Conservation (phyloP, 164 flowering plant species). For the Annona squamosa region DNA sequence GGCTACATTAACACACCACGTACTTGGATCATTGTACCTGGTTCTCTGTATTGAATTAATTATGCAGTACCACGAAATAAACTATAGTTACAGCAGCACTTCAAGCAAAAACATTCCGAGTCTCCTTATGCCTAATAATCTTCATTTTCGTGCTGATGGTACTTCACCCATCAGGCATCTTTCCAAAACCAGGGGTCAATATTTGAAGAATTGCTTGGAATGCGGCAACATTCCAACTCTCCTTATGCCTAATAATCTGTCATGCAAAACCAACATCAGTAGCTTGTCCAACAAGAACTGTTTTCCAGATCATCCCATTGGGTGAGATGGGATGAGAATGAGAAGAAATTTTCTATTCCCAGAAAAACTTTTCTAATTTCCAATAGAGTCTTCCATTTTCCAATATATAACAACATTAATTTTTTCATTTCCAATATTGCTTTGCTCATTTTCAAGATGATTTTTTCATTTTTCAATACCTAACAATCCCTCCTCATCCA, state of each 20-base stretch:
- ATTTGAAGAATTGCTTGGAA: slow-evolving; percentile 81
- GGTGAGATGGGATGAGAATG: not conserved
- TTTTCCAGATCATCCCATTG: not conserved
- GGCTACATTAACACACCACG: too few species aligned
- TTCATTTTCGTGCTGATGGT: not conserved
- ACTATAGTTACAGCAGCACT: too few species aligned
- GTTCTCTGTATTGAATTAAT: too few species aligned
- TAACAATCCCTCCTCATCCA: too few species aligned
- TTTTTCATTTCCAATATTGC: too few species aligned
- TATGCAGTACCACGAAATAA: too few species aligned
- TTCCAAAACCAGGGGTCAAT: slow-evolving; percentile 47
- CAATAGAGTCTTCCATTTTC: too few species aligned
- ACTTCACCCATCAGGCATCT: slow-evolving; percentile 5
- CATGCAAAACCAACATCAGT: not conserved
- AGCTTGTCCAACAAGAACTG: not conserved
- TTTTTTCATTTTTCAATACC: too few species aligned
- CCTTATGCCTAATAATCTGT: slow-evolving; percentile 83
- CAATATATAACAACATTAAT: too few species aligned
- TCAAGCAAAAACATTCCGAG: slow-evolving; percentile 70
- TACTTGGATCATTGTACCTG: too few species aligned
- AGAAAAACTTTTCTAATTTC: too few species aligned
- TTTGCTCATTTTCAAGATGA: not conserved
- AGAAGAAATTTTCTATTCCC: too few species aligned
- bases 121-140: slow-evolving; percentile 69
- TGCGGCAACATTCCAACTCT: slow-evolving; percentile 84